A percentile compares a stretch with the other conserved stretches of the same genome.
Evolutionary conservation across 2,329 filamentous ascomycete genomes (phyloP).

Genomic region (Claviceps spartinae): DNA sequence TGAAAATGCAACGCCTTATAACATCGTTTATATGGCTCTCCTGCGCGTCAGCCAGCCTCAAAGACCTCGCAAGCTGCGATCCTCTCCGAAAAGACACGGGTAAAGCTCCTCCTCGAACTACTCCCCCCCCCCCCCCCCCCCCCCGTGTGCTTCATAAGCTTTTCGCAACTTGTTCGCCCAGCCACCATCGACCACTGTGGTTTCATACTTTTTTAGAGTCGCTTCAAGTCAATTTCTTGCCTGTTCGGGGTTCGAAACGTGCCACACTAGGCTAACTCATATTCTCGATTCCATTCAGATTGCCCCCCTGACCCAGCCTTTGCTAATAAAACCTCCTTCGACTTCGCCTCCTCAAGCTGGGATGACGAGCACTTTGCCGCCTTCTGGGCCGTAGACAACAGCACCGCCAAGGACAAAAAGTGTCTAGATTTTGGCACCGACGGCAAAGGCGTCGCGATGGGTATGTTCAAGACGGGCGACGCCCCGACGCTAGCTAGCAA

Average conservation of each 20-base stretch:
- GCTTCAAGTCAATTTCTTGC: neutral
- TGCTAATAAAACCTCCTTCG: constrained; percentile 35
- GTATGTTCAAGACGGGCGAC: constrained; percentile 44
- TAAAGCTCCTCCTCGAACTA: constrained; percentile 5
- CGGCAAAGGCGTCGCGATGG: constrained; percentile 21
- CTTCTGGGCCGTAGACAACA: constrained; percentile 22
- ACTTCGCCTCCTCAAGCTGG: constrained; percentile 51
- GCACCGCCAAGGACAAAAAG: constrained; percentile 13
- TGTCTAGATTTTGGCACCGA: constrained; percentile 14
- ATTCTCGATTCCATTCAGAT: constrained; percentile 6
- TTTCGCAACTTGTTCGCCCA: neutral
- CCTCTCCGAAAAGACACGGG: constrained; percentile 14
- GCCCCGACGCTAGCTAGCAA: constrained; percentile 49
- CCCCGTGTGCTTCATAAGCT: neutral
- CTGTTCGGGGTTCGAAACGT: too few species aligned
- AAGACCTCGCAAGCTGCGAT: constrained; percentile 13
- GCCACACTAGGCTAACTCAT: neutral
- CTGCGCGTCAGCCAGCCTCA: constrained; percentile 8
- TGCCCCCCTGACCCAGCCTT: constrained; percentile 58
- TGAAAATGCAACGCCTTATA: constrained; percentile 1
- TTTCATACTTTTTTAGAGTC: too few species aligned
- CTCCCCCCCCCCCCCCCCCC: too few species aligned
- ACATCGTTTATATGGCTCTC: constrained; percentile 1
- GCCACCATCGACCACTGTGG: too few species aligned
- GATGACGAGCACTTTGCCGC: constrained; percentile 11